A percentile compares a stretch with the other conserved stretches of the same genome.
phyloP scores from a whole-genome alignment of 2,329 filamentous ascomycete species.

The Alternaria solani region DNA sequence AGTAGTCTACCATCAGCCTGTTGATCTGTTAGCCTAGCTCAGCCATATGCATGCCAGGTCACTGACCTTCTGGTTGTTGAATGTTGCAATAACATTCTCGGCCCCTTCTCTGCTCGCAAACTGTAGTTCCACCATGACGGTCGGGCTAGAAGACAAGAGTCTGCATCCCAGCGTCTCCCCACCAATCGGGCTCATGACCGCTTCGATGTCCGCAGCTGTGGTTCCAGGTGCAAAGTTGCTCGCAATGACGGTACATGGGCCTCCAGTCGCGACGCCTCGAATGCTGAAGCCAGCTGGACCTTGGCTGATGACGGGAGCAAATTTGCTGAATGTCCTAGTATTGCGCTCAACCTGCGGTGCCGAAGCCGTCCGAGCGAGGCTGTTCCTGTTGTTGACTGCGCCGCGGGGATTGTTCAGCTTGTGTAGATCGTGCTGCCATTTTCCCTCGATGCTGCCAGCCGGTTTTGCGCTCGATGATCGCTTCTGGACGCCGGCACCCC shows the following conservation, averaged over 20 bases:
- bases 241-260: slow-evolving; percentile 75
- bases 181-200: slow-evolving; percentile 78
- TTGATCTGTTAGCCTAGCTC: slow-evolving; percentile 38
- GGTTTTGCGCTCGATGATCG: slow-evolving; percentile 54
- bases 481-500: slow-evolving; percentile 73
- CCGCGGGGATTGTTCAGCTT: slow-evolving; percentile 52
- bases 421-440: slow-evolving; percentile 78
- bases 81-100: slow-evolving; percentile 75
- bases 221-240: slow-evolving; percentile 86
- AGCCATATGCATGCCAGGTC: background rate
- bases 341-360: slow-evolving; percentile 53
- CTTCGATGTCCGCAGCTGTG: slow-evolving; percentile 82
- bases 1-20: slow-evolving; percentile 79
- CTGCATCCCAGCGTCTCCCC: slow-evolving; percentile 70
- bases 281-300: slow-evolving; percentile 67
- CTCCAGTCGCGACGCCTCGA: slow-evolving; percentile 69
- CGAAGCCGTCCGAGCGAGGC: slow-evolving; percentile 50
- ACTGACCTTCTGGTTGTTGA: slow-evolving; percentile 79
- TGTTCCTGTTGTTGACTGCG: slow-evolving; percentile 38
- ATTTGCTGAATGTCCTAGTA: slow-evolving; percentile 52
- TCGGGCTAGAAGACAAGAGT: slow-evolving; percentile 71
- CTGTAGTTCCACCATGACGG: slow-evolving; percentile 79
- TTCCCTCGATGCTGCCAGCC: slow-evolving; percentile 67
- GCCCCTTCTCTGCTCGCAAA: slow-evolving; percentile 77
- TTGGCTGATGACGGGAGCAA: slow-evolving; percentile 47